Conservation (phyloP, 2,329 filamentous ascomycete species). For the Pseudogymnoascus pannorum region DNA sequence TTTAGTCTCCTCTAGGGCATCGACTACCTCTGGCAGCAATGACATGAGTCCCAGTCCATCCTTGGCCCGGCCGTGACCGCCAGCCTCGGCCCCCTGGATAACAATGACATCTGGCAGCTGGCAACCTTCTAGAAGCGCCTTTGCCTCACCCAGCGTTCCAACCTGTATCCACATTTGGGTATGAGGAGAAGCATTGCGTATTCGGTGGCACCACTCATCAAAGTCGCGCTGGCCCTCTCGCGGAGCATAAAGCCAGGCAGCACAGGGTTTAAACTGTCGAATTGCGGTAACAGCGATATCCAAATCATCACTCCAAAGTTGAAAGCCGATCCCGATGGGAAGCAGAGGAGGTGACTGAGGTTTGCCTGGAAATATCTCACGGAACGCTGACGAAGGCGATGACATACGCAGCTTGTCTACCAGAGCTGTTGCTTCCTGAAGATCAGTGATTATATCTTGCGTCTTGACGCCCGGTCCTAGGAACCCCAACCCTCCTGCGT, state of each 20-base stretch:
- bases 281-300: slow-evolving; percentile 26
- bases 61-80: slow-evolving; percentile 21
- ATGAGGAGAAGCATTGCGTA: slow-evolving; percentile 12
- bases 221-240: slow-evolving; percentile 16
- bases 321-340: slow-evolving; percentile 39
- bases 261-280: slow-evolving; percentile 26
- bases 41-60: slow-evolving; percentile 5
- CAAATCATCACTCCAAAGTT: slow-evolving; percentile 36
- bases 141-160: slow-evolving; percentile 18
- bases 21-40: slow-evolving; percentile 10
- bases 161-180: slow-evolving; percentile 23
- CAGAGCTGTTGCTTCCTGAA: slow-evolving; percentile 20
- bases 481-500: slow-evolving; percentile 43
- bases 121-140: slow-evolving; percentile 3
- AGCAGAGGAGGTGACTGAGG: slow-evolving; percentile 19
- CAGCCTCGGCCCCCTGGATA: slow-evolving; percentile 24
- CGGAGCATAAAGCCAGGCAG: slow-evolving; percentile 40
- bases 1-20: background rate
- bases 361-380: background rate
- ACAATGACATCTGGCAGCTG: slow-evolving; percentile 21
- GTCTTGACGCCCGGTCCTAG: slow-evolving; percentile 32
- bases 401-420: slow-evolving; percentile 10
- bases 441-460: slow-evolving; percentile 14
- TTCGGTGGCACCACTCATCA: slow-evolving; percentile 15
- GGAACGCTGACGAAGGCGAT: background rate